Evolutionary conservation across 768 basidiomycete genomes (phyloP).

Genomic region (Daedalea quercina): DNA sequence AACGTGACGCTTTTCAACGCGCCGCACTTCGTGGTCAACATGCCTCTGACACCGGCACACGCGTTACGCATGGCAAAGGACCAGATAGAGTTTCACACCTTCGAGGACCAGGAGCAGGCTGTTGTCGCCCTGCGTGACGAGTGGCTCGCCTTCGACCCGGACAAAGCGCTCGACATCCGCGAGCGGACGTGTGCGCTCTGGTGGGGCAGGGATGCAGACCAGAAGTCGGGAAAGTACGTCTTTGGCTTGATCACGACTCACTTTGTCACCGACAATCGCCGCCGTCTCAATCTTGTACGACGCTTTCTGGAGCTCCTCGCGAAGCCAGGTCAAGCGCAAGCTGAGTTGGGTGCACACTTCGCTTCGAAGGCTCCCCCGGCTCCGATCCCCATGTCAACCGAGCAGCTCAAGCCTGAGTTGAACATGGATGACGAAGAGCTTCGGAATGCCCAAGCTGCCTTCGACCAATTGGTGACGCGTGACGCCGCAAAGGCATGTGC

Average conservation of each 20-base stretch:
- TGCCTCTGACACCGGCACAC: neutral
- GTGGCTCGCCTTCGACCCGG: neutral
- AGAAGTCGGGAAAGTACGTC: neutral
- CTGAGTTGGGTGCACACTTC: neutral
- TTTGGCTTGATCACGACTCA: neutral
- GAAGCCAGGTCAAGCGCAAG: neutral
- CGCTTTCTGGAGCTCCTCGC: slow-evolving; percentile 2
- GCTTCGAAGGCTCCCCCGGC: neutral
- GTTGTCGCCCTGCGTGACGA: neutral
- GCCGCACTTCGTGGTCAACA: neutral
- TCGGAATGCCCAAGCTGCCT: neutral
- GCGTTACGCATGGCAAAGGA: neutral
- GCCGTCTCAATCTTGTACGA: neutral
- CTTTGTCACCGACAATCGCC: neutral
- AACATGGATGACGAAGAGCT: neutral
- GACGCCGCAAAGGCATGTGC: neutral
- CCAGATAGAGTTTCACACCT: neutral
- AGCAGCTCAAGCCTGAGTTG: neutral
- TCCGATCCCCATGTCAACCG: neutral
- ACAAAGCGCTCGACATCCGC: neutral
- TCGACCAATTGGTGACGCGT: neutral
- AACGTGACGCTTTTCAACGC: neutral
- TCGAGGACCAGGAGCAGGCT: neutral
- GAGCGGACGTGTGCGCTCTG: neutral
- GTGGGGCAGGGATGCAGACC: neutral